phyloP scores from a whole-genome alignment of 208 protist species.

The Leishmania gerbilli region DNA sequence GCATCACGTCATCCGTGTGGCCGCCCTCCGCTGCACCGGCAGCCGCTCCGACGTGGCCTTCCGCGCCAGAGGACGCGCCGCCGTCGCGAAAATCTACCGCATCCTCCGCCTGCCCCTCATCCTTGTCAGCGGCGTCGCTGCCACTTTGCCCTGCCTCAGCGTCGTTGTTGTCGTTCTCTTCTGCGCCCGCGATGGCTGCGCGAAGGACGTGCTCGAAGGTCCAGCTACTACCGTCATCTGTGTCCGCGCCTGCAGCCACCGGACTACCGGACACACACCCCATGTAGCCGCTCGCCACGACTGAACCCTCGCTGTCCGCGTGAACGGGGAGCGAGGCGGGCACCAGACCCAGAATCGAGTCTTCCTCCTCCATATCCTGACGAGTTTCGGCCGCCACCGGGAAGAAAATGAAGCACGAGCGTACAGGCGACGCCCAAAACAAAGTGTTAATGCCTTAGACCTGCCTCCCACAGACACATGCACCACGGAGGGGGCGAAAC shows the following conservation, averaged over 20 bases:
- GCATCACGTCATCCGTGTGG: slow-evolving; percentile 37
- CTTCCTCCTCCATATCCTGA: slow-evolving; percentile 42
- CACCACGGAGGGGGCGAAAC: neutral
- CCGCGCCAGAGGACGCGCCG: neutral
- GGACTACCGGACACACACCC: neutral
- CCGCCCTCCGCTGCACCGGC: neutral
- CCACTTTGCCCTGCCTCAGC: neutral
- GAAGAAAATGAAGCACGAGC: neutral
- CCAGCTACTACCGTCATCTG: slow-evolving; percentile 12
- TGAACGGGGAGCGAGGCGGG: slow-evolving; percentile 13
- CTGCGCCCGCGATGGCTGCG: neutral
- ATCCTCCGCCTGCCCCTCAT: neutral
- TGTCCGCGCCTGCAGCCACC: neutral
- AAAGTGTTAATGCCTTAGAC: neutral
- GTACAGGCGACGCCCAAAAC: neutral
- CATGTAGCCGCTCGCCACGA: neutral
- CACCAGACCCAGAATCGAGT: slow-evolving; percentile 30
- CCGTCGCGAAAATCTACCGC: slow-evolving; percentile 16
- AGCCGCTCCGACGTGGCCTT: neutral
- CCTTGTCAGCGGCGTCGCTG: neutral
- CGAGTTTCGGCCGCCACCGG: neutral
- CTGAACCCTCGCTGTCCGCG: slow-evolving; percentile 1
- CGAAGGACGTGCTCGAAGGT: slow-evolving; percentile 32
- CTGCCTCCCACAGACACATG: neutral
- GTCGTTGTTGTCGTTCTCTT: neutral